Base-by-base conservation (phyloP, 257 asterid genomes). In the Anisodus acutangulus region DNA sequence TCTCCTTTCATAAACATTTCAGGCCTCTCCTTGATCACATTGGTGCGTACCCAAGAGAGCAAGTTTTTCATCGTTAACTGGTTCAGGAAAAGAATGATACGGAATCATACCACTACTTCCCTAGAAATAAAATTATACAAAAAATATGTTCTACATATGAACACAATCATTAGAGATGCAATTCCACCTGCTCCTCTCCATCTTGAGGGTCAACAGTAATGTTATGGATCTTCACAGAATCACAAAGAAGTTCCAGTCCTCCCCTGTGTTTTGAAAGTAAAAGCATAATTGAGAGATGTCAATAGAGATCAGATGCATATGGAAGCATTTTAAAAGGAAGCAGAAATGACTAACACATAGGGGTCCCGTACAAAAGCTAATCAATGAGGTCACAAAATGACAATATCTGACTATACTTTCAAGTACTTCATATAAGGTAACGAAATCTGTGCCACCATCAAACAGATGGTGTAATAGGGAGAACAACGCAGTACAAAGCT, bases 1-100 rank as follows among this genome's bases (percentile, higher is more conserved):
- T 95, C 98, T 72, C 97, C 99, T 91, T 97, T 95, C 95, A 97
- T 91, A 79, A 97, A 97, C 99, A 97, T 97, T 89, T 97, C 99
- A 8, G 98, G 98, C 84, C 99, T 92, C 92, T 97, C 99, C 90
- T 97, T 93, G 84, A 97, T 93, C 94, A 97, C 87, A 88, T 95
- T 95, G 87, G 93, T 83, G 83, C 94, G 90, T 55, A 93, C 97
- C 99, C 98, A 97, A 60, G 95, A 83, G 79, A 97, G 98, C 91
- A 95, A 86, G 83, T 89, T 86, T 84, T 95, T 93, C 95, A 97
- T 87, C 22, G 97, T 92, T 83, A 97, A 82, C 97, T 97, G 94
- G 51, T 80, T 43, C 69, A 85, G 31, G 17, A 79, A 66, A 67
- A 22, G 22, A 19, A 87, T 72, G 54, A 45, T 83, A 87, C 80